phyloP scores from a whole-genome alignment of 805 yeast genomes.

The Barnettozyma sucrosica region DNA sequence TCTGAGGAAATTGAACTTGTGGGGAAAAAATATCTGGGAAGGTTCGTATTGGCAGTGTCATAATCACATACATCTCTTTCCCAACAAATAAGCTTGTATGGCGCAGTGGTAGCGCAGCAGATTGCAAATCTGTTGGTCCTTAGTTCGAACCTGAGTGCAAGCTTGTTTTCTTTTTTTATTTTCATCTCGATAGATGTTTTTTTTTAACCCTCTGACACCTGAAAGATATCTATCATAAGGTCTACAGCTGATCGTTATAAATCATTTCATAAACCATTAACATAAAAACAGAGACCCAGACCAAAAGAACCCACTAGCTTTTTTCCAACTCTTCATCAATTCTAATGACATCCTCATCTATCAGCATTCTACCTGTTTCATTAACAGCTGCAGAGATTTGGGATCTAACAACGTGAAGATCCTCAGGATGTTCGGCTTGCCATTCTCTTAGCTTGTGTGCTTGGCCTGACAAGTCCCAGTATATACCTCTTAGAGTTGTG shows the following conservation, averaged over 20 bases:
- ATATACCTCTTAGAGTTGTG: constrained; percentile 67
- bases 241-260: too few species aligned
- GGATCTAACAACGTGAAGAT: constrained; percentile 65
- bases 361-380: constrained; percentile 13
- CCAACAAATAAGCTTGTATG: constrained; percentile 47
- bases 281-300: background rate
- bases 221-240: too few species aligned
- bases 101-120: constrained; percentile 99
- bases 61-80: too few species aligned
- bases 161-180: constrained; percentile 55
- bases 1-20: too few species aligned
- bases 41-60: too few species aligned
- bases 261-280: background rate
- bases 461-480: constrained; percentile 83
- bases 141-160: constrained; percentile 93
- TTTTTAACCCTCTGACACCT: constrained; percentile 8
- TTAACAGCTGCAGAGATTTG: constrained; percentile 45
- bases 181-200: too few species aligned
- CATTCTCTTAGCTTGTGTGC: constrained; percentile 64
- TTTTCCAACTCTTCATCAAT: constrained; percentile 20
- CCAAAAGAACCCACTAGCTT: background rate
- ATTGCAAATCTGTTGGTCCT: constrained; percentile 98
- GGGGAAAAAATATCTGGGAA: too few species aligned
- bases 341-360: constrained; percentile 10
- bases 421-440: constrained; percentile 71